Evolutionary conservation across 179 eudicot species (phyloP).

Genomic region (Spergularia azorica): DNA sequence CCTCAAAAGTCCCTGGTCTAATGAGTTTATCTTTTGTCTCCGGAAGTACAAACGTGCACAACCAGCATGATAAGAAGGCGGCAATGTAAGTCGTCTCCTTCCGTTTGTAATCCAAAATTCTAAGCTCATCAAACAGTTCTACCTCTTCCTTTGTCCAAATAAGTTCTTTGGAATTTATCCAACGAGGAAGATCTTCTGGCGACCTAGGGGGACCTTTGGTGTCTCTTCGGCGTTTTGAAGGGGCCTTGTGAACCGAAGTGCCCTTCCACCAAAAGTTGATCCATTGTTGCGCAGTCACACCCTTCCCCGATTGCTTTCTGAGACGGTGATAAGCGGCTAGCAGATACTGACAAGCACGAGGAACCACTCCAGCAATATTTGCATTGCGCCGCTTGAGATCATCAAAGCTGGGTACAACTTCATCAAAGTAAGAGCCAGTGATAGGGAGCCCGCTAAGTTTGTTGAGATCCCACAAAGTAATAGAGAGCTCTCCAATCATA

Average conservation of each 20-base stretch:
- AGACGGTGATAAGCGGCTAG: not conserved
- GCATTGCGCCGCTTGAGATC: too few relatives aligned
- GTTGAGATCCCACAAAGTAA: slow-evolving; percentile 12
- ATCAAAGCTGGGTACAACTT: not conserved
- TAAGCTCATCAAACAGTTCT: not conserved
- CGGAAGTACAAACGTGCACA: slow-evolving; percentile 21
- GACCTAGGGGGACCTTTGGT: too few relatives aligned
- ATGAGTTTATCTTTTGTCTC: not conserved
- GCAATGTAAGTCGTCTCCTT: slow-evolving; percentile 7
- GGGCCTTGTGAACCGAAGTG: not conserved
- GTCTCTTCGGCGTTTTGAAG: not conserved
- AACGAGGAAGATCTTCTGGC: too few relatives aligned
- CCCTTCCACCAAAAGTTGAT: not conserved
- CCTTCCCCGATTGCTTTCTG: not conserved
- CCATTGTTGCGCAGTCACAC: not conserved
- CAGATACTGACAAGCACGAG: not conserved
- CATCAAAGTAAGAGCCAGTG: not conserved
- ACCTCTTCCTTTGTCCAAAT: slow-evolving; percentile 3
- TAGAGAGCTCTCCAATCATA: slow-evolving; percentile 5
- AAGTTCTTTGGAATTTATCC: not conserved
- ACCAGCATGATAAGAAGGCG: slow-evolving; percentile 24
- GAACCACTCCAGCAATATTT: not conserved
- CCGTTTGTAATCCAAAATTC: not conserved
- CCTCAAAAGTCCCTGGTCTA: slow-evolving; percentile 14
- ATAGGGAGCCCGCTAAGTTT: not conserved